Evolutionary conservation across 2,329 filamentous ascomycete genomes (phyloP).

Genomic region (Harringtonia lauricola): DNA sequence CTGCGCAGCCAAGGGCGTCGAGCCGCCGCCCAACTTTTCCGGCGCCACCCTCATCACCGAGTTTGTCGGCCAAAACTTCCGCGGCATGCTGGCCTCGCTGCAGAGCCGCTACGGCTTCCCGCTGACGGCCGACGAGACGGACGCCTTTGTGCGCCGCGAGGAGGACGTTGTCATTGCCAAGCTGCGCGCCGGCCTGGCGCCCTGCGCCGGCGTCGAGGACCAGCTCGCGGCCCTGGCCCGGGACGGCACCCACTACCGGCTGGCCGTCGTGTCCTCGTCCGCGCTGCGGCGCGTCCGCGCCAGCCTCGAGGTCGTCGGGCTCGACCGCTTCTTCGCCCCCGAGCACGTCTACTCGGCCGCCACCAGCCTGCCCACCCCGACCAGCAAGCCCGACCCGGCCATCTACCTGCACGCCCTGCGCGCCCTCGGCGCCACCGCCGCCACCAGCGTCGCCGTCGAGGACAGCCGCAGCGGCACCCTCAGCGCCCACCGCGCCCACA

Average conservation of each 20-base stretch:
- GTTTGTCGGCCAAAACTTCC: slow-evolving; percentile 92
- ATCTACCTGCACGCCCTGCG: slow-evolving; percentile 74
- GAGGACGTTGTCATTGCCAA: slow-evolving; percentile 77
- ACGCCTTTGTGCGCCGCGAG: slow-evolving; percentile 64
- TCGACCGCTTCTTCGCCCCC: slow-evolving; percentile 66
- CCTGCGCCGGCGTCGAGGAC: slow-evolving; percentile 57
- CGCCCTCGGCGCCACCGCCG: slow-evolving; percentile 57
- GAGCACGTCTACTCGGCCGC: slow-evolving; percentile 74
- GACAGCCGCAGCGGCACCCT: slow-evolving; percentile 80
- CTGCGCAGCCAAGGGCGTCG: slow-evolving; percentile 50
- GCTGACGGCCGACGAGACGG: slow-evolving; percentile 56
- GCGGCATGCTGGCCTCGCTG: slow-evolving; percentile 73
- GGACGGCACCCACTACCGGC: slow-evolving; percentile 47
- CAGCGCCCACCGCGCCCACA: slow-evolving; percentile 61
- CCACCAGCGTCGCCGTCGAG: slow-evolving; percentile 71
- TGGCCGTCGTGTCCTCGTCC: slow-evolving; percentile 74
- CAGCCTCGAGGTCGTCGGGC: slow-evolving; percentile 66
- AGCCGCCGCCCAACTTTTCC: slow-evolving; percentile 52
- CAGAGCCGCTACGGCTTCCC: slow-evolving; percentile 66
- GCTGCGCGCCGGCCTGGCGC: slow-evolving; percentile 54
- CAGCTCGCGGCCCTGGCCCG: slow-evolving; percentile 54
- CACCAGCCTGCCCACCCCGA: slow-evolving; percentile 66
- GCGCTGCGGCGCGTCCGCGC: slow-evolving; percentile 69
- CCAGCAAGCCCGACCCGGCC: slow-evolving; percentile 81
- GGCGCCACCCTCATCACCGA: slow-evolving; percentile 68